Base-by-base conservation (phyloP, 2,329 filamentous ascomycete species). In the Akanthomyces muscarius region DNA sequence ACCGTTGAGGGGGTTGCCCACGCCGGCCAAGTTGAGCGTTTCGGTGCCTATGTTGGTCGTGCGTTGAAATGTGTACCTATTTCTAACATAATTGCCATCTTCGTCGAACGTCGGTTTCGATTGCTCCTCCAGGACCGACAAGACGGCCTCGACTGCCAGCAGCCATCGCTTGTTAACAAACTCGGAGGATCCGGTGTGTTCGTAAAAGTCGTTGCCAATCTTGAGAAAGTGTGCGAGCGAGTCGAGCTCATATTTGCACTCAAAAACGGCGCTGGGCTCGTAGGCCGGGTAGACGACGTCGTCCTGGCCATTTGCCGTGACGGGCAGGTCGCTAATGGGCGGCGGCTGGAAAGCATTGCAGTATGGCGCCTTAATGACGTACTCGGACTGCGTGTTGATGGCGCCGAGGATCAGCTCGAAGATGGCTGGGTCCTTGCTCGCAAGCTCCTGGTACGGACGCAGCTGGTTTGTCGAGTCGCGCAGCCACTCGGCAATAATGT, bases 161-260 rank as follows among this genome's bases (percentile, higher is more conserved):
- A 89, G 87, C 91, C 92, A 99, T 55, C 94, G 84, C 6, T 82
- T 74, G 3, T 85, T 93, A 44, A 98, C 72, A 72, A 96, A 97
- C 1, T 89, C 88, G 0, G 83, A 89, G 0, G 91, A 94, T 2
- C 83, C 83, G 0, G 92, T 96, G 71, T 91, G 84, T 45, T 89
- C 86, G 76, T 95, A 83, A 76, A 96, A 98, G 69, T 97, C 88
- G 70, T 97, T 97, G 21, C 83, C 86, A 2, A 99, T 78, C 0
- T 90, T 87, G 6, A 99, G 83, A 74, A 99, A 99, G 72, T 96
- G 89, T 0, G 93, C 95, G 0, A 99, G 82, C 10, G 93, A 97
- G 77, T 99, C 95, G 25, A 99, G 86, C 78, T 99, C 95, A 76
- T 98, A 99, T 77, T 99, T 99, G 85, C 95, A 99, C 76, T 99